phyloP scores from a whole-genome alignment of 179 eudicot genomes.

The Silene coronaria region DNA sequence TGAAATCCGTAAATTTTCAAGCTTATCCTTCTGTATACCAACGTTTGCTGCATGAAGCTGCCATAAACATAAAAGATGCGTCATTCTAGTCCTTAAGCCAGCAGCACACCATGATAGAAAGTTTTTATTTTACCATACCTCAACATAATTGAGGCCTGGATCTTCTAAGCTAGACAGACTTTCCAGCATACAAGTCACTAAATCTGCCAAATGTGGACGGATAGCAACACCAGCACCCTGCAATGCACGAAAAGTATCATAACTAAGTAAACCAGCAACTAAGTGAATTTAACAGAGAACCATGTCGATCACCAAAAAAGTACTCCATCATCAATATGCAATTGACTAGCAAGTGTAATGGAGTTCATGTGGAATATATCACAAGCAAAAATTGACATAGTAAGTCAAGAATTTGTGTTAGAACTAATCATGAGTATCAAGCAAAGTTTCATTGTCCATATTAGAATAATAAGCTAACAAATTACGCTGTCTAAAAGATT shows the following conservation, averaged over 20 bases:
- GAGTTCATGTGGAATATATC: not conserved
- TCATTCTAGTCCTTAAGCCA: constrained; percentile 6
- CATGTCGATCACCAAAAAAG: not conserved
- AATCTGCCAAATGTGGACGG: constrained; percentile 82
- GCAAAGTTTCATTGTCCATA: not conserved
- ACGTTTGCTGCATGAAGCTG: constrained; percentile 87
- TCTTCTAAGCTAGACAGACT: constrained; percentile 96
- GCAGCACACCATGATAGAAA: not conserved
- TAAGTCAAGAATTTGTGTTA: not conserved
- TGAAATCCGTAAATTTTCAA: constrained; percentile 83
- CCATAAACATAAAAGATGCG: constrained; percentile 12
- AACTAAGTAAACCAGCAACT: constrained; percentile 1
- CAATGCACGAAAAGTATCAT: constrained; percentile 10
- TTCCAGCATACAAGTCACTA: constrained; percentile 95
- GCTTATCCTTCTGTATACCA: constrained; percentile 89
- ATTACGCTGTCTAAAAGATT: not conserved
- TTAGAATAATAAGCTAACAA: not conserved
- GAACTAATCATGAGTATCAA: not conserved
- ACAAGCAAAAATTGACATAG: not conserved
- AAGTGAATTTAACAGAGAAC: not conserved
- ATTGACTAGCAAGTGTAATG: not conserved
- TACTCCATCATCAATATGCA: not conserved
- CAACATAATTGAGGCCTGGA: constrained; percentile 92
- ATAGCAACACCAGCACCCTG: constrained; percentile 89
- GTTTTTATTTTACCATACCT: constrained; percentile 44